Conservation (phyloP, 2,329 filamentous ascomycete genomes). For the Colletotrichum sp. region DNA sequence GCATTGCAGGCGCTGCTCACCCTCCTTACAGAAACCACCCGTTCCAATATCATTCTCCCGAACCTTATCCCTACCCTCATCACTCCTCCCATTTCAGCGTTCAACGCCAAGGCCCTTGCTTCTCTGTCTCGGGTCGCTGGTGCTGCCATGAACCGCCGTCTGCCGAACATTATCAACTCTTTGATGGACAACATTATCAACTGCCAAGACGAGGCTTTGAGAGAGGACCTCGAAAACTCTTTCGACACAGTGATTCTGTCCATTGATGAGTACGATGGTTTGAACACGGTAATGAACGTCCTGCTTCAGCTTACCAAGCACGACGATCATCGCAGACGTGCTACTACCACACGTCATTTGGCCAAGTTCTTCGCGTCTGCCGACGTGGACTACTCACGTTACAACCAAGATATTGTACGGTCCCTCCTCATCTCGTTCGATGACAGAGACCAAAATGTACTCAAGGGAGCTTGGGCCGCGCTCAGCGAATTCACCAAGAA, state of each 20-base stretch:
- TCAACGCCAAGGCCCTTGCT: constrained; percentile 93
- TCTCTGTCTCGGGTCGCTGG: constrained; percentile 93
- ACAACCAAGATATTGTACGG: constrained; percentile 94
- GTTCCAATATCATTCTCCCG: constrained; percentile 95
- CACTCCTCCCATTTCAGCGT: constrained; percentile 86
- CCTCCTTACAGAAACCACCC: constrained; percentile 88
- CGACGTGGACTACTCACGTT: constrained; percentile 89
- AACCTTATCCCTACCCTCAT: constrained; percentile 95
- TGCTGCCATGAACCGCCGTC: constrained; percentile 84
- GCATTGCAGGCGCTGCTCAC: constrained; percentile 92
- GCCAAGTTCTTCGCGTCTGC: constrained; percentile 84
- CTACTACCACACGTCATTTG: constrained; percentile 78
- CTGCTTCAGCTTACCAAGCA: constrained; percentile 89
- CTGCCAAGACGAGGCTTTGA: constrained; percentile 75
- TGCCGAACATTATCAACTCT: constrained; percentile 90
- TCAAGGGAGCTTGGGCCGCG: constrained; percentile 89
- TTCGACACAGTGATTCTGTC: constrained; percentile 91
- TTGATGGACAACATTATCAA: constrained; percentile 92
- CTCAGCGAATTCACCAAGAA: constrained; percentile 87
- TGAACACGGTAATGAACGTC: constrained; percentile 95
- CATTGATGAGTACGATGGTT: constrained; percentile 93
- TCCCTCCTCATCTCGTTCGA: constrained; percentile 91
- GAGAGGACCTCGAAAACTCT: constrained; percentile 74
- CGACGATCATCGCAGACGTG: constrained; percentile 86
- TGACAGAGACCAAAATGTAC: constrained; percentile 80